These are phyloP conservation scores for Hanseniaspora gamundiae DNA, from an alignment of 1,139 yeast species.

Conservation along the genomic window DNA sequence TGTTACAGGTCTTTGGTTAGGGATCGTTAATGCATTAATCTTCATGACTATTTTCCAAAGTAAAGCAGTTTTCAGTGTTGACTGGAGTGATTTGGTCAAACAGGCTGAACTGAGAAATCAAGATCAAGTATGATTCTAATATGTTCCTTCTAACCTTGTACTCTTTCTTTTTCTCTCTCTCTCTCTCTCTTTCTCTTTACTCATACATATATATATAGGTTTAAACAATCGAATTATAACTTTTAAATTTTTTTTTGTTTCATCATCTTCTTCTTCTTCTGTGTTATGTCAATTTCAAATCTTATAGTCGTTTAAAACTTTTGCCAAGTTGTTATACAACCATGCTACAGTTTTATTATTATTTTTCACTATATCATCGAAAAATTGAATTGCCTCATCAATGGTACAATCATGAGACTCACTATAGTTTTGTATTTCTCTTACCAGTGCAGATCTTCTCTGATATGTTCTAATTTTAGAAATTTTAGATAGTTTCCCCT, in stretches of 20 bases:
- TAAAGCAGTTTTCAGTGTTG: constrained; percentile 27
- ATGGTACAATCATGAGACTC: constrained; percentile 7
- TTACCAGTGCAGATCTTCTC: constrained; percentile 16
- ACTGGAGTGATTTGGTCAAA: constrained; percentile 25
- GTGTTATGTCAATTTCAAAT: too few relatives aligned
- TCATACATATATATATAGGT: too few relatives aligned
- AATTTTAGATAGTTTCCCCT: constrained; percentile 15
- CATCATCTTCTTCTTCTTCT: too few relatives aligned
- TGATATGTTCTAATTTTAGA: constrained; percentile 18
- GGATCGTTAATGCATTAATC: constrained; percentile 37
- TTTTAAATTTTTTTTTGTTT: too few relatives aligned
- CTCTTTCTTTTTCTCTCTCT: not conserved
- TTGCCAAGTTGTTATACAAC: constrained; percentile 15
- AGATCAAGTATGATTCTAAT: constrained; percentile 31
- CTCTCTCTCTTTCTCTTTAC: too few relatives aligned
- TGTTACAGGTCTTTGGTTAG: constrained; percentile 7
- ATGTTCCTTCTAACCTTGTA: not conserved
- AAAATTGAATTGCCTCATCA: constrained; percentile 12
- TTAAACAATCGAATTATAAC: too few relatives aligned
- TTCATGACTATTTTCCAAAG: constrained; percentile 54
- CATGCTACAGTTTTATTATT: constrained; percentile 15
- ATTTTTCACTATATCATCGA: constrained; percentile 12
- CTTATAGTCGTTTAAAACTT: constrained; percentile 10
- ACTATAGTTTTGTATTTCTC: constrained; percentile 15
- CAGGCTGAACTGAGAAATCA: constrained; percentile 32